Evolutionary conservation across 345 rosid species (phyloP), one percentile per base, ranked within the genome.

Genomic region (Eutrema heterophyllum): DNA sequence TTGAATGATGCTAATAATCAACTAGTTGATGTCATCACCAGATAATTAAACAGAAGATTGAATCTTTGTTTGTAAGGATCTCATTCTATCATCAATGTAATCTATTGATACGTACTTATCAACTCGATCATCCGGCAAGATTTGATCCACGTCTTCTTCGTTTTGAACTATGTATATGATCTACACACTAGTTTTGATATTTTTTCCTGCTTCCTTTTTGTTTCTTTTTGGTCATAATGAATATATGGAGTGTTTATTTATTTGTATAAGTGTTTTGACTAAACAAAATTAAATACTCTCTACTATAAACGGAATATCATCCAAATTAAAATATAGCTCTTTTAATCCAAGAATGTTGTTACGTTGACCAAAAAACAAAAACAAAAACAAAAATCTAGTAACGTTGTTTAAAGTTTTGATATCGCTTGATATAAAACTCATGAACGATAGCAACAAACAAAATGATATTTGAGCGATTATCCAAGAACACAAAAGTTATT

Each of bases 1-100:
- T 65, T 65, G 40, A 77, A 65, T 71, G 68, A 77, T 69, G 79
- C 70, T 70, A 38, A 61, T 75, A 27, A 63, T 55, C 67, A 70
- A 70, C 59, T 54, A 69, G 64, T 44, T 45, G 64, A 61, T 43
- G 74, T 61, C 56, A 68, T 68, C 33, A 44, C 50, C 49, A 61
- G 18, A 52, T 52, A 61, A n/a, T 68, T 60, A 75, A 62, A 16
- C 69, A 39, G 15, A 58, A 26, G 3, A 9, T 68, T 15, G 43
- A 67, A 58, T 30, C 32, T 52, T 68, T 52, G 57, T 48, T 36
- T 46, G 39, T 45, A 27, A 35, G 62, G 64, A 36, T 69, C 55
- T 32, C 70, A 48, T 62, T 65, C 30, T 44, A 13, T 41, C 60
- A 68, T 52, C 57, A 60, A 40, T 64, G 46, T 46, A 29, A 65